Base-by-base conservation (phyloP, 352 stramenopile genomes). In the Proteromonas lacertae region DNA sequence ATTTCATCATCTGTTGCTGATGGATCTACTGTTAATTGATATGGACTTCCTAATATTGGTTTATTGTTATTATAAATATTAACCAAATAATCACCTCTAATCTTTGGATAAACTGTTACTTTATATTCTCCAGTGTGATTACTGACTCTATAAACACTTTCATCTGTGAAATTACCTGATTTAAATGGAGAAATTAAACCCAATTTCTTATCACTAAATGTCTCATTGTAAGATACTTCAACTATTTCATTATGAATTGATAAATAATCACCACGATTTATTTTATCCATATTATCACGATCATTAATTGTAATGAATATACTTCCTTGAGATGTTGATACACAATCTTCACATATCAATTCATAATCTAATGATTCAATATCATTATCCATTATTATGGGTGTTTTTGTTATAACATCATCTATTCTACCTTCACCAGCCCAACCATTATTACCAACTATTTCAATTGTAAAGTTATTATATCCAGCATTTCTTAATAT, bases 41-140 rank as follows among this genome's bases (percentile, higher is more conserved):
- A 82, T 5, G 73, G 73, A 48, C 71, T 79, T 2, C 68, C 70
- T 16, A 50, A 48, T 12, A 89, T n/a, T n/a, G n/a, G n/a, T n/a
- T n/a, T n/a, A n/a, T n/a, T n/a, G n/a, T n/a, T n/a, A n/a, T n/a
- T n/a, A n/a, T n/a, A n/a, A n/a, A n/a, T n/a, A n/a, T n/a, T n/a
- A n/a, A n/a, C n/a, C n/a, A n/a, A n/a, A n/a, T n/a, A n/a, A n/a
- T n/a, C n/a, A n/a, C n/a, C n/a, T n/a, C n/a, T n/a, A n/a, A n/a
- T n/a, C n/a, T n/a, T n/a, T n/a, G n/a, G n/a, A n/a, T n/a, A n/a
- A n/a, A n/a, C n/a, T n/a, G n/a, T n/a, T n/a, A n/a, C n/a, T n/a
- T n/a, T n/a, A n/a, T n/a, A n/a, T n/a, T n/a, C n/a, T n/a, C n/a
- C n/a, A n/a, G n/a, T n/a, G n/a, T n/a, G n/a, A n/a, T n/a, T n/a